Base-by-base conservation (phyloP, 2,329 filamentous ascomycete genomes). In the Apiospora koreana region DNA sequence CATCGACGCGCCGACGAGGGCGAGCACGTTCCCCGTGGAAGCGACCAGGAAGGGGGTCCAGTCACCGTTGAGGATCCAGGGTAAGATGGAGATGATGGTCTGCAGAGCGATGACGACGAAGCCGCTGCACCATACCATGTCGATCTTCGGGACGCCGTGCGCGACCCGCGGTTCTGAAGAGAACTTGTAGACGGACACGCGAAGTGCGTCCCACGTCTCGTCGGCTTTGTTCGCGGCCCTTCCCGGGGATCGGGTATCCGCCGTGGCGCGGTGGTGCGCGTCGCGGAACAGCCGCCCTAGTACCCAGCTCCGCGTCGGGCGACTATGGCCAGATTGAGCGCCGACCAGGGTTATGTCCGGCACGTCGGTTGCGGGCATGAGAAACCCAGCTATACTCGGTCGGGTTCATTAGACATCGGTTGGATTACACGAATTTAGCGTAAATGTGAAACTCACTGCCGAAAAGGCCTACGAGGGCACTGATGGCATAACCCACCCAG, bases 401-500 rank as follows among this genome's bases (percentile, higher is more conserved):
- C 16, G 2, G 2, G 7, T 23, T 8, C 18, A 9, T n/a, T 46
- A n/a, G 45, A 46, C 7, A 23, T 8, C 45, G 6, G 14, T 14
- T n/a, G n/a, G n/a, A n/a, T n/a, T n/a, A n/a, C n/a, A n/a, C n/a
- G n/a, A n/a, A n/a, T n/a, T n/a, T n/a, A n/a, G n/a, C n/a, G n/a
- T n/a, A 5, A 18, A 18, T 16, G 21, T 45, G 43, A 10, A 46
- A 46, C 45, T n/a, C 21, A 46, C 45, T 46, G 45, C 75, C 74
- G 35, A 76, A 68, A 23, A 74, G 54, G 23, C 25, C 42, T 10
- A 72, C 58, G 21, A 75, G 62, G 0, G 70, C 69, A 12, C 69
- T 68, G 25, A 76, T 72, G n/a, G 74, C 70, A 54, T 76, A 76
- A 0, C 74, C 69, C 0, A 76, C 73, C 68, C 74, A 76, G 1